Conservation (phyloP, 768 basidiomycete species). For the Termitomyces sp. region DNA sequence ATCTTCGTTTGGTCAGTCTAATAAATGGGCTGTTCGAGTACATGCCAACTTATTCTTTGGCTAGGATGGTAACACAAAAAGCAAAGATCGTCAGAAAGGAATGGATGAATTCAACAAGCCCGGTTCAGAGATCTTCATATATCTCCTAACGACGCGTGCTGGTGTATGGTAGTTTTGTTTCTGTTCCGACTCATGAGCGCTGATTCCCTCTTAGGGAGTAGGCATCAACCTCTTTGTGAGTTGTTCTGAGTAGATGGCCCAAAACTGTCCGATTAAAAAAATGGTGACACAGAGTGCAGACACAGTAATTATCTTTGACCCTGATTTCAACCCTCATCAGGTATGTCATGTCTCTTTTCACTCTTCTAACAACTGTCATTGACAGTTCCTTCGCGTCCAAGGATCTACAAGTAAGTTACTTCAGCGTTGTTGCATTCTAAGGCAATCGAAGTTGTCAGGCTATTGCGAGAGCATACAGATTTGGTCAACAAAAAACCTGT, state of each 20-base stretch:
- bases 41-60: neutral
- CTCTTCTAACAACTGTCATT: neutral
- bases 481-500: slow-evolving; percentile 91
- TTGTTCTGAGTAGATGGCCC: neutral
- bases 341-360: slow-evolving; percentile 30
- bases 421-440: neutral
- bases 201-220: slow-evolving; percentile 49
- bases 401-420: slow-evolving; percentile 78
- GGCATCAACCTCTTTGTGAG: slow-evolving; percentile 76
- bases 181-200: neutral
- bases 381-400: slow-evolving; percentile 18
- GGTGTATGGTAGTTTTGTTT: slow-evolving; percentile 40
- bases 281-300: slow-evolving; percentile 67
- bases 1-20: slow-evolving; percentile 61
- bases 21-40: neutral
- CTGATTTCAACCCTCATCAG: slow-evolving; percentile 98
- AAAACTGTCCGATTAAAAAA: neutral
- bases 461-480: slow-evolving; percentile 91
- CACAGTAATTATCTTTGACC: slow-evolving; percentile 90
- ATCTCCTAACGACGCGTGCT: slow-evolving; percentile 87
- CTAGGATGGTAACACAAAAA: slow-evolving; percentile 88
- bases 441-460: slow-evolving; percentile 46
- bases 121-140: slow-evolving; percentile 85
- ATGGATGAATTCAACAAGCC: slow-evolving; percentile 95
- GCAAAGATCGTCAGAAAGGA: slow-evolving; percentile 80